These are phyloP conservation scores for Zasmidium angulare DNA, from an alignment of 2,329 filamentous ascomycete genomes.

Conservation along the genomic window DNA sequence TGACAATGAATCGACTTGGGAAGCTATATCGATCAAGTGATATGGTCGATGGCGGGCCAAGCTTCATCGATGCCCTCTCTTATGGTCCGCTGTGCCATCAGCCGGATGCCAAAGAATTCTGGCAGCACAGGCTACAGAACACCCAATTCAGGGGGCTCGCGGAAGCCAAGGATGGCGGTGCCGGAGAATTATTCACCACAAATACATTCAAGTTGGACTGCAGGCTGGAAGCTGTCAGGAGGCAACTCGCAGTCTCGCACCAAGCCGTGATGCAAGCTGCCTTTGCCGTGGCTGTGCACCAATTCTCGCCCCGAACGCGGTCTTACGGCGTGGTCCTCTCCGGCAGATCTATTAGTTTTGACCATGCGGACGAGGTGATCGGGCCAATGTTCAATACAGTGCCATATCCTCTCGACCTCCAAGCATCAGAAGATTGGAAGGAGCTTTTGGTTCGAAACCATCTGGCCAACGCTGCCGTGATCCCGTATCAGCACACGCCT, in stretches of 20 bases:
- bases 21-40: conserved; percentile 48
- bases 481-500: conserved; percentile 76
- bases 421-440: conserved; percentile 54
- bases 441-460: conserved; percentile 66
- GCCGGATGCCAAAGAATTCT: conserved; percentile 62
- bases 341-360: conserved; percentile 70
- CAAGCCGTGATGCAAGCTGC: conserved; percentile 75
- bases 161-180: not conserved
- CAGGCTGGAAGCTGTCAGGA: conserved; percentile 46
- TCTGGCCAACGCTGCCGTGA: conserved; percentile 63
- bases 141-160: conserved; percentile 24
- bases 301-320: conserved; percentile 47
- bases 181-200: not conserved
- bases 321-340: conserved; percentile 76
- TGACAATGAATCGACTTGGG: conserved; percentile 63
- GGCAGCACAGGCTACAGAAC: conserved; percentile 57
- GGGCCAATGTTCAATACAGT: conserved; percentile 91
- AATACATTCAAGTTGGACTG: not conserved
- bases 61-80: conserved; percentile 66
- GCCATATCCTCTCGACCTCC: conserved; percentile 61
- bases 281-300: conserved; percentile 66
- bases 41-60: conserved; percentile 42
- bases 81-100: conserved; percentile 63
- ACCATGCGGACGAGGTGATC: conserved; percentile 64
- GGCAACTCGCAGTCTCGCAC: conserved; percentile 68